Conservation (phyloP, 805 yeast species). For the Kodamaea nitidulidarum region DNA sequence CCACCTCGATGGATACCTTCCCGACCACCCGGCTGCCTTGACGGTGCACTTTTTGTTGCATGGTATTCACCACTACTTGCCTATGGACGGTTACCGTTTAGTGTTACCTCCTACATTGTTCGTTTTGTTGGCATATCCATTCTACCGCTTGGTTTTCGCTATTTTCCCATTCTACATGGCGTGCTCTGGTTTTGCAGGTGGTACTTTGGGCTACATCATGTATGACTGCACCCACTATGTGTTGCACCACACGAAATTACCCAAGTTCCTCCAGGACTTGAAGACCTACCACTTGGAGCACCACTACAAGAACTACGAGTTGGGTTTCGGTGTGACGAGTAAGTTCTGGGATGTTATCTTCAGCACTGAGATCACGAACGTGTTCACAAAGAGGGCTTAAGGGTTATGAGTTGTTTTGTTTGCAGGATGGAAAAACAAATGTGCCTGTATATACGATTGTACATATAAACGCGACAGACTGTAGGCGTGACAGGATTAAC, state of each 20-base stretch:
- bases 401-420: too few species aligned
- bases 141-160: constrained; percentile 71
- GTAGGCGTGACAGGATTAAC: too few species aligned
- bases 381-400: constrained; percentile 20
- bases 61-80: constrained; percentile 95
- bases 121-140: constrained; percentile 66
- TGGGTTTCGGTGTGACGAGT: constrained; percentile 95
- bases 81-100: constrained; percentile 90
- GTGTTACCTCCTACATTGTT: constrained; percentile 96
- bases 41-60: constrained; percentile 87
- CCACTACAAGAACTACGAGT: constrained; percentile 93
- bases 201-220: constrained; percentile 85
- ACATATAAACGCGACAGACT: too few species aligned
- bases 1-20: constrained; percentile 86
- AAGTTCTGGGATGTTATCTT: constrained; percentile 92
- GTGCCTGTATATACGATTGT: too few species aligned
- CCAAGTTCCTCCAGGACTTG: constrained; percentile 67
- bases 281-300: constrained; percentile 94
- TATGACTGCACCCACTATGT: constrained; percentile 95
- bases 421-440: too few species aligned
- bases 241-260: constrained; percentile 84
- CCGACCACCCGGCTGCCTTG: constrained; percentile 70
- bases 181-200: constrained; percentile 93
- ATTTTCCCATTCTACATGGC: constrained; percentile 80
- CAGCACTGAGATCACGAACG: constrained; percentile 66